These are phyloP conservation scores for Aspergillus funiculosus DNA, from an alignment of 495 filamentous ascomycete genomes.

Conservation along the genomic window DNA sequence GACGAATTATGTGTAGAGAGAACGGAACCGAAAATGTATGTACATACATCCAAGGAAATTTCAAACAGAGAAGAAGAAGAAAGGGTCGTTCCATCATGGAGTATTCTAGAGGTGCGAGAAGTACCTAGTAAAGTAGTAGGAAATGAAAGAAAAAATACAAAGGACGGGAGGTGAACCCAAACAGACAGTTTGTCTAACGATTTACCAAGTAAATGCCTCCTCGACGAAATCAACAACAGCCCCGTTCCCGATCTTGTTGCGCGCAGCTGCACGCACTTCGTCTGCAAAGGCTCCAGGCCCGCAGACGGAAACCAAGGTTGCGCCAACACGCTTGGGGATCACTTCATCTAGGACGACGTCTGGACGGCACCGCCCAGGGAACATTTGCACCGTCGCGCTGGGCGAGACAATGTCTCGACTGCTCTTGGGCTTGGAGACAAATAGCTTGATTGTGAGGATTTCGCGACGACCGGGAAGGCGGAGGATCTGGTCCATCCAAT, in stretches of 20 bases:
- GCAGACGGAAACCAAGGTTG: conserved; percentile 81
- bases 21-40: no score
- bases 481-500: conserved; percentile 94
- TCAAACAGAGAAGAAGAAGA: no score
- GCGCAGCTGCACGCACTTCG: conserved; percentile 69
- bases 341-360: conserved; percentile 66
- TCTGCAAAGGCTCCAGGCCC: conserved; percentile 86
- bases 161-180: no score
- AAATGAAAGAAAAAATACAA: no score
- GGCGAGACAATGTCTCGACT: conserved; percentile 76
- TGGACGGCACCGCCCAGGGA: conserved; percentile 60
- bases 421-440: conserved; percentile 77
- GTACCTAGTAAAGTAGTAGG: no score
- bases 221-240: conserved; percentile 83
- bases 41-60: no score
- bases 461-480: conserved; percentile 76
- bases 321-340: conserved; percentile 69
- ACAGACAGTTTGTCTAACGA: no score
- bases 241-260: conserved; percentile 57
- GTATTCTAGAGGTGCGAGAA: no score
- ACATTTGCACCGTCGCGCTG: conserved; percentile 84
- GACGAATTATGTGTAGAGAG: no score
- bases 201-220: conserved; percentile 87
- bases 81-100: no score
- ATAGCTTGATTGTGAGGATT: conserved; percentile 76